Evolutionary conservation across 108 stramenopile species (phyloP).

Genomic region (Cyclotella baltica): DNA sequence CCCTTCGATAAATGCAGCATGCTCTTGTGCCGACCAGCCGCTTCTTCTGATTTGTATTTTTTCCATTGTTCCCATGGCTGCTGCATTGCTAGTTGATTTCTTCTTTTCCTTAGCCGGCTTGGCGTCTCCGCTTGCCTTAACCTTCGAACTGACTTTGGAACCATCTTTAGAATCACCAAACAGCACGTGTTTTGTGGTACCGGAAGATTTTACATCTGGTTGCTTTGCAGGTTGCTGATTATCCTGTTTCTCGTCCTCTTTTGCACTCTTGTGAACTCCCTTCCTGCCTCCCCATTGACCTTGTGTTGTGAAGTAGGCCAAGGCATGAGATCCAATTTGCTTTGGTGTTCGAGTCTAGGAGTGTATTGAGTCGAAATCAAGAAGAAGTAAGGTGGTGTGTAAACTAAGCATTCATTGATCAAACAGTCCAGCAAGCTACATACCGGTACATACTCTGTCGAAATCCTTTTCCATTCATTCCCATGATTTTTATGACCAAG

Average conservation of each 20-base stretch:
- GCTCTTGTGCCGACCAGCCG: slow-evolving; percentile 93
- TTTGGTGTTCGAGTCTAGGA: slow-evolving; percentile 11
- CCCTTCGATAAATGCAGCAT: slow-evolving; percentile 72
- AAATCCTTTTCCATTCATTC: slow-evolving; percentile 90
- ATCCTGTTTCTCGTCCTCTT: not conserved
- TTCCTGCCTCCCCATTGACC: slow-evolving; percentile 15
- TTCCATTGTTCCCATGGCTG: slow-evolving; percentile 47
- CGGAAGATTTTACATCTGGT: too few species aligned
- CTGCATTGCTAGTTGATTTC: not conserved
- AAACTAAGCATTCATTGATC: too few species aligned
- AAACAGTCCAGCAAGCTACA: slow-evolving; percentile 89
- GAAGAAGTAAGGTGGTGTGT: not conserved
- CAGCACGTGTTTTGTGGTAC: not conserved
- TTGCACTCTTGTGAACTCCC: not conserved
- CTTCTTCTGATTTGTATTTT: not conserved
- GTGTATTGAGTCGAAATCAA: too few species aligned
- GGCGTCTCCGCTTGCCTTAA: too few species aligned
- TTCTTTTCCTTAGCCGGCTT: not conserved
- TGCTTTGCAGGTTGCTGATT: not conserved
- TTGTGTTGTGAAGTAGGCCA: slow-evolving; percentile 12
- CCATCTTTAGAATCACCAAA: too few species aligned
- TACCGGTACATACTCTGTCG: slow-evolving; percentile 75
- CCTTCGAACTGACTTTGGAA: too few species aligned
- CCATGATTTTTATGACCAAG: slow-evolving; percentile 88
- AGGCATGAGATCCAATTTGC: slow-evolving; percentile 22